Conservation (phyloP, 2,329 filamentous ascomycete species). For the Trichoderma sp. region DNA sequence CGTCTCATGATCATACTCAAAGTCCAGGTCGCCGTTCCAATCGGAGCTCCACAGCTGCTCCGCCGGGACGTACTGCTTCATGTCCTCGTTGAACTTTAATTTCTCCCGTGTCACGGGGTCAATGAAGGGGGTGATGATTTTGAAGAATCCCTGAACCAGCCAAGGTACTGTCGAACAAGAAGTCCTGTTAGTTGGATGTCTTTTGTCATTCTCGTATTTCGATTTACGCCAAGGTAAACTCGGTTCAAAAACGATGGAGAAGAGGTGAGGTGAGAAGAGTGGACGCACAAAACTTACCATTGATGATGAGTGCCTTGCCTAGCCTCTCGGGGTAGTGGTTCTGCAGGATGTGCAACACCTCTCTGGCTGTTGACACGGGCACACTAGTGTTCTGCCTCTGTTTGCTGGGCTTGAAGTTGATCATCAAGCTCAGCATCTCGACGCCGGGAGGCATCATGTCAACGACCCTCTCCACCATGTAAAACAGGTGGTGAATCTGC, state of each 20-base stretch:
- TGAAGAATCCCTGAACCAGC: slow-evolving; percentile 92
- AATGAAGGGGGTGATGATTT: slow-evolving; percentile 92
- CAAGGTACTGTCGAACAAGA: slow-evolving; percentile 65
- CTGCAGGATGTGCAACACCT: slow-evolving; percentile 88
- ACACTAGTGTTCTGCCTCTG: slow-evolving; percentile 71
- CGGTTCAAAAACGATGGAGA: not conserved
- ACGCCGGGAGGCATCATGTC: slow-evolving; percentile 85
- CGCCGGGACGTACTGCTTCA: slow-evolving; percentile 75
- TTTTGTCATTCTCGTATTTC: not conserved
- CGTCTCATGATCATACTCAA: slow-evolving; percentile 81
- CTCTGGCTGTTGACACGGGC: slow-evolving; percentile 70
- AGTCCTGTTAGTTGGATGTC: not conserved
- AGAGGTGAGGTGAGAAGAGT: not conserved
- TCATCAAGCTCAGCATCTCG: slow-evolving; percentile 81
- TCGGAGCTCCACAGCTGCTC: slow-evolving; percentile 79
- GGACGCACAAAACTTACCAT: slow-evolving; percentile 55
- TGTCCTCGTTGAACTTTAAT: slow-evolving; percentile 95
- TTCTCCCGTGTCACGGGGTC: slow-evolving; percentile 92
- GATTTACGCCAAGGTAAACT: not conserved
- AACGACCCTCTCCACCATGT: slow-evolving; percentile 87
- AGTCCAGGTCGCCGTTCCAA: slow-evolving; percentile 73
- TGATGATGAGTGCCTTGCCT: slow-evolving; percentile 84
- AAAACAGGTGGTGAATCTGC: slow-evolving; percentile 91
- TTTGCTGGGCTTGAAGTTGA: slow-evolving; percentile 85
- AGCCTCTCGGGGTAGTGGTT: slow-evolving; percentile 93